Conservation (phyloP, 352 stramenopile genomes). For the Phytophthora syringae region DNA sequence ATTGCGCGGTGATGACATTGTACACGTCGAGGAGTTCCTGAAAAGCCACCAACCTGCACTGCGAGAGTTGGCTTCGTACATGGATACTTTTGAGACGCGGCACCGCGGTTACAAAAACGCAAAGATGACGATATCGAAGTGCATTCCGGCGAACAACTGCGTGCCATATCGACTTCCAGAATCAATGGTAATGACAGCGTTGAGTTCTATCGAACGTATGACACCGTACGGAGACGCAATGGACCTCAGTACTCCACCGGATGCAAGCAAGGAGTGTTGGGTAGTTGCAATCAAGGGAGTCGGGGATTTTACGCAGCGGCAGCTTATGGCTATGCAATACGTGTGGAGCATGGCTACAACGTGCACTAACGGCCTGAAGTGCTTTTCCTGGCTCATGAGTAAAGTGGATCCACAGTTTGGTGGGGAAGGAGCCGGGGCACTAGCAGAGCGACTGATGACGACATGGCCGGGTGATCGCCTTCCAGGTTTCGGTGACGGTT, state of each 20-base stretch:
- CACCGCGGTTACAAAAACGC: not conserved
- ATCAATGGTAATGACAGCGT: not conserved
- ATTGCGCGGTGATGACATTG: not conserved
- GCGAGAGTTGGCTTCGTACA: not conserved
- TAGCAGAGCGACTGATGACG: not conserved
- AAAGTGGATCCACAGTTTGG: not conserved
- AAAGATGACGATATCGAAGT: not conserved
- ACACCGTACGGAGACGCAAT: not conserved
- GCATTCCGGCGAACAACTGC: not conserved
- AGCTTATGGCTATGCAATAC: slow-evolving; percentile 12
- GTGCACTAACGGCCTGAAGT: not conserved
- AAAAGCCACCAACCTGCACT: slow-evolving; percentile 1
- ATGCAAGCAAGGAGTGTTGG: not conserved
- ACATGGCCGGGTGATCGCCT: not conserved
- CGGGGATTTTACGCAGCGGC: not conserved
- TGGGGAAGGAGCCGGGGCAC: not conserved
- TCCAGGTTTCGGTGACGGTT: not conserved
- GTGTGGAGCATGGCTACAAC: not conserved
- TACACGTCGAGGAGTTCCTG: slow-evolving; percentile 1
- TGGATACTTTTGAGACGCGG: slow-evolving; percentile 1
- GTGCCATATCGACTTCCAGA: not conserved
- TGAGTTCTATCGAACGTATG: not conserved
- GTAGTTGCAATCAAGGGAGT: not conserved
- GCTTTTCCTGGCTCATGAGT: slow-evolving; percentile 6
- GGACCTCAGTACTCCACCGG: not conserved